Conservation (phyloP, 192 early-diverging fungal genomes). For the Chytriomyces sp. region DNA sequence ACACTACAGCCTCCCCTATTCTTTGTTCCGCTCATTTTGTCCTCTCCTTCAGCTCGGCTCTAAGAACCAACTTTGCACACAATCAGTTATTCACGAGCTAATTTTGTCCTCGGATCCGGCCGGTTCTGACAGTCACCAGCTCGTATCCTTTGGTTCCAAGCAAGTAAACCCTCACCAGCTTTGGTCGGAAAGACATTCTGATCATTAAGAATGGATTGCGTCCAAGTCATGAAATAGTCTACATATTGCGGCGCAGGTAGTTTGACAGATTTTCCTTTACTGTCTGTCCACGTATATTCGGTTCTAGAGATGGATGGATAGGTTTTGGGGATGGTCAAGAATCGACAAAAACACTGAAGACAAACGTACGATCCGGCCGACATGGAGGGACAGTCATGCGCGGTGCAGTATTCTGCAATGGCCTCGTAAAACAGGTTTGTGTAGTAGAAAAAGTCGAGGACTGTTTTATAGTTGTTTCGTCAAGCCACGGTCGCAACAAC, state of each 20-base stretch:
- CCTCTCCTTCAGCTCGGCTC: no score
- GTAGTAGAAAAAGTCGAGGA: slow-evolving; percentile 93
- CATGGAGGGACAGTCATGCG: slow-evolving; percentile 81
- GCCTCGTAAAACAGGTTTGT: slow-evolving; percentile 88
- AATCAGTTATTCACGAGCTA: no score
- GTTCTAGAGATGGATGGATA: slow-evolving; percentile 25
- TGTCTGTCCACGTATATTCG: slow-evolving; percentile 95
- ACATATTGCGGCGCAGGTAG: slow-evolving; percentile 94
- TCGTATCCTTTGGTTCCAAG: no score
- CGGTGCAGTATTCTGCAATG: slow-evolving; percentile 86
- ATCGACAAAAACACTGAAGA: background rate
- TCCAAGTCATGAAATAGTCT: slow-evolving; percentile 87
- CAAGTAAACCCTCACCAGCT: slow-evolving; percentile 59
- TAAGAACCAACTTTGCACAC: no score
- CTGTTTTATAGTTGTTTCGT: slow-evolving; percentile 35
- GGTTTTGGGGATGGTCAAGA: background rate
- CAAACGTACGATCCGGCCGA: slow-evolving; percentile 64
- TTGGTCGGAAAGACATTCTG: slow-evolving; percentile 93
- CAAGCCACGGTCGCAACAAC: background rate
- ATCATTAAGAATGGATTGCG: slow-evolving; percentile 85
- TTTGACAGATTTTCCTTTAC: slow-evolving; percentile 75
- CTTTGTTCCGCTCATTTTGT: no score
- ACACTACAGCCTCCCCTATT: no score
- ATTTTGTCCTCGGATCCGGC: no score
- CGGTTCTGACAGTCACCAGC: no score